Evolutionary conservation across 805 yeast genomes (phyloP), one percentile per base, ranked within the genome.

Genomic region (Kluyveromyces aestuarii): DNA sequence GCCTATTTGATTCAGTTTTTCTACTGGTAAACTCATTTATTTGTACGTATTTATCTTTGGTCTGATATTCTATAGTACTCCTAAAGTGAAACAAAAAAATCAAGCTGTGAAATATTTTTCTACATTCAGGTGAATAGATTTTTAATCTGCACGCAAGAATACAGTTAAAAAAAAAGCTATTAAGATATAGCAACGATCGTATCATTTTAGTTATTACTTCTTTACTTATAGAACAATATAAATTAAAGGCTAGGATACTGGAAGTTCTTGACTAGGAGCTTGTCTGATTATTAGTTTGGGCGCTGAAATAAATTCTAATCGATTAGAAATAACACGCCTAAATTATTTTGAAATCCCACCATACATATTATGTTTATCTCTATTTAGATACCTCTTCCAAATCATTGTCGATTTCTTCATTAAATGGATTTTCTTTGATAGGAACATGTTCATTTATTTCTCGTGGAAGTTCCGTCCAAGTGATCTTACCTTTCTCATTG

Each of bases 401-500:
- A 5, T 51, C 46, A 38, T 49, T 51, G 9, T 48, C 44, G n/a
- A 52, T 52, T 14, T 51, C 54, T 8, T 47, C 53, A 21, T 48
- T 37, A 27, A 50, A 45, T 18, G 50, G 45, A 41, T 51, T 50
- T 36, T 27, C 16, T 2, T 47, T 19, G 5, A 33, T 14, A 16
- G 39, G 39, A 10, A 44, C 17, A 18, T 38, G 40, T 40, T 16
- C 40, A 14, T 49, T 47, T 18, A 45, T 41, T 4, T 57, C 41
- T 21, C 85, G 85, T 19, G 84, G 84, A 14, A 67, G 61, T n/a
- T 77, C 81, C 8, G 66, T 61, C 72, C 76, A 76, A 9, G 56
- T 64, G 40, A 79, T 61, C 35, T 70, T 68, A 27, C 79, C 81
- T 55, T 74, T 70, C 25, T 72, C 72, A 51, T 74, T 69, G 49